Evolutionary conservation across 2,329 filamentous ascomycete genomes (phyloP).

Genomic region (Penicillium polonicum): DNA sequence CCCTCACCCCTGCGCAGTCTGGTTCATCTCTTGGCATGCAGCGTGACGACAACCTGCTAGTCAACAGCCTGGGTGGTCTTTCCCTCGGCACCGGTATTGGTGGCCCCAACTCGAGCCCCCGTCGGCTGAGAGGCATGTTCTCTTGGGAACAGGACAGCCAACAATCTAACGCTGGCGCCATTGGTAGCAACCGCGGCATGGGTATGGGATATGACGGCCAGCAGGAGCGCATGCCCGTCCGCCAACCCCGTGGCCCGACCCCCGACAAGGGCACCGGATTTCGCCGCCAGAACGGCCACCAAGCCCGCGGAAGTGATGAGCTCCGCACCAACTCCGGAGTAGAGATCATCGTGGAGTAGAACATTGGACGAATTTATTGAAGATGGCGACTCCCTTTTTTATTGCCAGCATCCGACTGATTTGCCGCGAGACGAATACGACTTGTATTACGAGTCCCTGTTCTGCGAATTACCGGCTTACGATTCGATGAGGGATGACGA

Average conservation of each 20-base stretch:
- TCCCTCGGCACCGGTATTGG: conserved; percentile 53
- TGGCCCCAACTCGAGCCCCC: conserved; percentile 54
- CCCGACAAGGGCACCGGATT: conserved; percentile 60
- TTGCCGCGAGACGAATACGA: conserved; percentile 44
- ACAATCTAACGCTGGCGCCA: conserved; percentile 53
- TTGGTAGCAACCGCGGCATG: conserved; percentile 64
- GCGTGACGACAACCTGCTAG: conserved; percentile 59
- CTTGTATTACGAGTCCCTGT: conserved; percentile 43
- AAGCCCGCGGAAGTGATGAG: conserved; percentile 62
- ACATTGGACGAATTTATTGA: conserved; percentile 28
- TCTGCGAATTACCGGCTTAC: conserved; percentile 44
- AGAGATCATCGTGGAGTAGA: conserved; percentile 62
- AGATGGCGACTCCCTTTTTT: conserved; percentile 36
- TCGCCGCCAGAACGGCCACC: conserved; percentile 62
- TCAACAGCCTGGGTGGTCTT: conserved; percentile 63
- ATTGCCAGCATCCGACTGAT: conserved; percentile 38
- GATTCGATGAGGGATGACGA: conserved; percentile 51
- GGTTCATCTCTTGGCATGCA: conserved; percentile 48
- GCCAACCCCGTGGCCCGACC: conserved; percentile 62
- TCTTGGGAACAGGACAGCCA: conserved; percentile 58
- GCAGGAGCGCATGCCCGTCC: conserved; percentile 56
- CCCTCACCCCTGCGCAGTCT: conserved; percentile 61
- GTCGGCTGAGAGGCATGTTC: conserved; percentile 59
- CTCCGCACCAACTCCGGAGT: conserved; percentile 60
- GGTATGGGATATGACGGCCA: conserved; percentile 57